Base-by-base conservation (phyloP, 768 basidiomycete genomes). In the Tephrocybe sp. region DNA sequence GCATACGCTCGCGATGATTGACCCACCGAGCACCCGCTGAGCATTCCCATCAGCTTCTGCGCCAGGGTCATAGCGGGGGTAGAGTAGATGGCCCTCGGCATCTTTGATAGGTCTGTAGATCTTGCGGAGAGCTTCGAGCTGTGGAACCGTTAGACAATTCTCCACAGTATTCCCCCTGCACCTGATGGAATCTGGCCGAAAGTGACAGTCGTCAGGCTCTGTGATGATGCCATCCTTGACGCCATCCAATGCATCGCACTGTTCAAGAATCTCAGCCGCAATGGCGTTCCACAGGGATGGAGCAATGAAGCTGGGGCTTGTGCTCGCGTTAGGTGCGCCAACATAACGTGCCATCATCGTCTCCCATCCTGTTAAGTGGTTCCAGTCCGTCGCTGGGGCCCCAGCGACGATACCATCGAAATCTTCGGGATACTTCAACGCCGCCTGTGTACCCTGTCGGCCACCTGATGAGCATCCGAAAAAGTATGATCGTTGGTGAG, bases 381-480 rank as follows among this genome's bases (percentile, higher is more conserved):
- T 46, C 37, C 45, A 52, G 28, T 23, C n/a, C n/a, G n/a, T n/a
- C n/a, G n/a, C n/a, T n/a, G n/a, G n/a, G n/a, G n/a, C n/a, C n/a
- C n/a, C n/a, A n/a, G n/a, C n/a, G n/a, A n/a, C n/a, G n/a, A n/a
- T n/a, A n/a, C n/a, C n/a, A n/a, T n/a, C n/a, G n/a, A n/a, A n/a
- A n/a, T n/a, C n/a, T n/a, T n/a, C n/a, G n/a, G n/a, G n/a, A n/a
- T n/a, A n/a, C n/a, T n/a, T 50, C 7, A 50, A 28, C 14, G 43
- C 45, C 12, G 45, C 41, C 37, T 48, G 41, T n/a, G 38, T 45
- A 20, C 50, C 56, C 45, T 51, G 32, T 12, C 52, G 20, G 50
- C n/a, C n/a, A n/a, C n/a, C n/a, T n/a, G n/a, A n/a, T n/a, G n/a
- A n/a, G n/a, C n/a, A n/a, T n/a, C n/a, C 57, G 25, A 55, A 45